These are phyloP conservation scores for Erodium trifolium DNA, from an alignment of 441 rosid species.

Conservation along the genomic window DNA sequence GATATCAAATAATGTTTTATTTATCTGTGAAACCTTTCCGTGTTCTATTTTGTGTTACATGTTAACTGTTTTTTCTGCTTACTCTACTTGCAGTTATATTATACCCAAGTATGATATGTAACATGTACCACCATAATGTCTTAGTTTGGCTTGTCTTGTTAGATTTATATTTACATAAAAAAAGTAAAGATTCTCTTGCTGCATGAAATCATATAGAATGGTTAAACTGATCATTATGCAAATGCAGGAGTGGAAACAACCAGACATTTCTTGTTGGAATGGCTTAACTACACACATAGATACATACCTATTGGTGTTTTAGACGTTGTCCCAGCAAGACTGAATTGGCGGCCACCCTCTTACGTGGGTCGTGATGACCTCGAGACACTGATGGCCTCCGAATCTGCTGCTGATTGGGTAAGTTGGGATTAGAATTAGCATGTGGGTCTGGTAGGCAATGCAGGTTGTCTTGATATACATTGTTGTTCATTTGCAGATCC, in stretches of 20 bases:
- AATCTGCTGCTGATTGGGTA: constrained; percentile 97
- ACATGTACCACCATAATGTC: too few relatives aligned
- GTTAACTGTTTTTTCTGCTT: not conserved
- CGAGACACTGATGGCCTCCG: constrained; percentile 86
- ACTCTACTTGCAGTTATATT: not conserved
- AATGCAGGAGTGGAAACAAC: constrained; percentile 74
- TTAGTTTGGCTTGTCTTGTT: too few relatives aligned
- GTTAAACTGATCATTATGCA: too few relatives aligned
- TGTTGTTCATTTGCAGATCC: constrained; percentile 35
- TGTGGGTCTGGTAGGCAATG: too few relatives aligned
- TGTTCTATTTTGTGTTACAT: not conserved
- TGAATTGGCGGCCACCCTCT: constrained; percentile 92
- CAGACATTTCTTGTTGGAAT: constrained; percentile 87
- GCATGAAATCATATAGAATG: not conserved
- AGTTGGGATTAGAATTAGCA: constrained; percentile 4
- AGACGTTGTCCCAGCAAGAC: constrained; percentile 67
- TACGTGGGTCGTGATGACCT: constrained; percentile 87
- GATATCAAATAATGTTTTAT: not conserved
- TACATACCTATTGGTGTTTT: constrained; percentile 82
- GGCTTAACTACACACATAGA: constrained; percentile 83
- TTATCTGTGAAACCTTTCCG: not conserved
- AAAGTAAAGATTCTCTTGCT: too few relatives aligned
- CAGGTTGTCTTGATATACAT: not conserved
- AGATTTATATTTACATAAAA: too few relatives aligned
- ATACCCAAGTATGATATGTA: not conserved